Evolutionary conservation across 306 rosid genomes (phyloP).

Genomic region (Dicorynia guianensis): DNA sequence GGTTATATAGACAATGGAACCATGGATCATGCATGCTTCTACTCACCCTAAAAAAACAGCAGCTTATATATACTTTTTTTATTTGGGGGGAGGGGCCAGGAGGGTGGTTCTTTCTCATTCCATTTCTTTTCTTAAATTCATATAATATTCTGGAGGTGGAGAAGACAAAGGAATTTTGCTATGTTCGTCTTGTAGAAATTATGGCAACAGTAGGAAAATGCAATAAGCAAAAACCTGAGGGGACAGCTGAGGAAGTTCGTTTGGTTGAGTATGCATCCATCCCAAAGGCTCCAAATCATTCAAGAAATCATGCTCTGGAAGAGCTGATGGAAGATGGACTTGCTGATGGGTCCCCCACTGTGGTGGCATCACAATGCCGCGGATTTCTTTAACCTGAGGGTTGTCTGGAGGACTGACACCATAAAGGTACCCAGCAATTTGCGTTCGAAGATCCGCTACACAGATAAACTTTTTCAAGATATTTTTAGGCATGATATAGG

Average conservation of each 20-base stretch:
- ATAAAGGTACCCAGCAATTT: constrained; percentile 92
- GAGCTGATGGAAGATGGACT: constrained; percentile 92
- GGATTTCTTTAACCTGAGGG: constrained; percentile 97
- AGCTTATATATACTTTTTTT: neutral
- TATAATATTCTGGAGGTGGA: neutral
- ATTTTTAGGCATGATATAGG: constrained; percentile 99
- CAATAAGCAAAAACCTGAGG: constrained; percentile 71
- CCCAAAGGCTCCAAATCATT: constrained; percentile 98
- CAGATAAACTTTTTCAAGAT: constrained; percentile 95
- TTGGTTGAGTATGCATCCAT: constrained; percentile 99
- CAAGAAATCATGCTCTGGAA: constrained; percentile 97
- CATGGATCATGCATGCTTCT: neutral
- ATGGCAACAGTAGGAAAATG: neutral
- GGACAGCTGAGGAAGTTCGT: constrained; percentile 96
- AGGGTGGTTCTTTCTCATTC: neutral
- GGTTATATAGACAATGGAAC: constrained; percentile 34
- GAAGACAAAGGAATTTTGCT: neutral
- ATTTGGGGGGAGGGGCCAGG: neutral
- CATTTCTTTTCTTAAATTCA: neutral
- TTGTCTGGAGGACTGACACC: constrained; percentile 98
- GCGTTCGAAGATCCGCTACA: constrained; percentile 97
- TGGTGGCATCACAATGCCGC: constrained; percentile 96
- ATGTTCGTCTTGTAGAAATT: neutral
- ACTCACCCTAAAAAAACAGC: neutral
- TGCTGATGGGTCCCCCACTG: constrained; percentile 99